phyloP scores from a whole-genome alignment of 805 yeast species.

The Lachancea waltii region DNA sequence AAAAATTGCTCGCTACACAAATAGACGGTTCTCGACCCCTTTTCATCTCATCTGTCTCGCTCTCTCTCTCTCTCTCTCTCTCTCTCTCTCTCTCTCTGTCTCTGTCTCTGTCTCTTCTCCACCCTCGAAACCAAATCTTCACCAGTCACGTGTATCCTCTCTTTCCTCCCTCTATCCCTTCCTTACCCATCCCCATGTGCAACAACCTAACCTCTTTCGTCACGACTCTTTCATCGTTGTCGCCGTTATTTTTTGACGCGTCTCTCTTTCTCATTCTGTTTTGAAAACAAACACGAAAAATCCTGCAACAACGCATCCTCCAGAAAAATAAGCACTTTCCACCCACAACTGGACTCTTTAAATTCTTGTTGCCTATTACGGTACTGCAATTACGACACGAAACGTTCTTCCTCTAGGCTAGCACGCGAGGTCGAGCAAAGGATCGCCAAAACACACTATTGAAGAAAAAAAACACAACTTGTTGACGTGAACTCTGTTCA shows the following conservation, averaged over 20 bases:
- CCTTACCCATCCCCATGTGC: too few relatives aligned
- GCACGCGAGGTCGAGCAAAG: neutral
- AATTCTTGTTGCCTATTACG: conserved; percentile 2
- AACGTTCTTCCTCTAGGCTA: neutral
- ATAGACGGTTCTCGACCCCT: too few relatives aligned
- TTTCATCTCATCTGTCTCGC: too few relatives aligned
- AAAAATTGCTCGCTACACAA: too few relatives aligned
- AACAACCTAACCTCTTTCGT: too few relatives aligned
- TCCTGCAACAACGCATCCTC: neutral
- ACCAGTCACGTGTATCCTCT: too few relatives aligned
- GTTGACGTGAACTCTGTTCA: neutral
- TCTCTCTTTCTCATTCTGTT: conserved; percentile 1
- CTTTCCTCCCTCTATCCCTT: too few relatives aligned
- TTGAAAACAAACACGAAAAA: neutral
- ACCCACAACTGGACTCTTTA: neutral
- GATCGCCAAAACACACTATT: neutral
- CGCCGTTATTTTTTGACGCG: neutral
- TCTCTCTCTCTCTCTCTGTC: too few relatives aligned
- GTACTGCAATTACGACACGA: conserved; percentile 2
- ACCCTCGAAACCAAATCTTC: too few relatives aligned
- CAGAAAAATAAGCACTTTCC: neutral
- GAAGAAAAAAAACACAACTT: neutral
- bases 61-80: too few relatives aligned
- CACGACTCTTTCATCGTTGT: neutral
- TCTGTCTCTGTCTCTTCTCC: too few relatives aligned